phyloP scores from a whole-genome alignment of 108 stramenopile genomes.

The Skeletonema costatum region DNA sequence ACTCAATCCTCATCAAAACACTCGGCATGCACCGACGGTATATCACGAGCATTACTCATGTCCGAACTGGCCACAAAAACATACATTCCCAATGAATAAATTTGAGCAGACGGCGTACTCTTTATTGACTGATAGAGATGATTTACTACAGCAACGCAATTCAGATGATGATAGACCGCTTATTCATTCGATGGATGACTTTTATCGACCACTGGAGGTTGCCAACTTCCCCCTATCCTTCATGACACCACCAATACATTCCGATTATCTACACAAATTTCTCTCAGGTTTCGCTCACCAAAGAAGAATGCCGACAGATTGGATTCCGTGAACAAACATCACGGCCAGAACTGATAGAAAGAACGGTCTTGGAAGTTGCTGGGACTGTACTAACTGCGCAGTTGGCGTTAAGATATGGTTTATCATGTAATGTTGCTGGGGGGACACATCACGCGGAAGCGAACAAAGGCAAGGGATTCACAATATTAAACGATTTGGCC shows the following conservation, averaged over 20 bases:
- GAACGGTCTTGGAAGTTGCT: conserved; percentile 77
- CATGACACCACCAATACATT: conserved; percentile 33
- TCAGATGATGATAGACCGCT: not conserved
- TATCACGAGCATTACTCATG: conserved; percentile 76
- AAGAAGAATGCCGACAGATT: conserved; percentile 64
- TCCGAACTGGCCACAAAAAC: conserved; percentile 61
- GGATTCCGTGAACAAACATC: conserved; percentile 75
- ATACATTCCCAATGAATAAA: conserved; percentile 77
- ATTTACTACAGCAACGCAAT: not conserved
- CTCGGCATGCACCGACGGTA: conserved; percentile 67
- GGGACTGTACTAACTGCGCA: conserved; percentile 76
- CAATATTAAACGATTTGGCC: conserved; percentile 82
- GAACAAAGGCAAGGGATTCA: conserved; percentile 71
- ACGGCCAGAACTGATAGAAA: conserved; percentile 65
- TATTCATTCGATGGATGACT: not conserved
- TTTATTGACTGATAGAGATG: conserved; percentile 34
- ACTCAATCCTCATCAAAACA: conserved; percentile 56
- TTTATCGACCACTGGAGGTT: conserved; percentile 55
- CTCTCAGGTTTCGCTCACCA: conserved; percentile 45
- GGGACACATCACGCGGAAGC: conserved; percentile 84
- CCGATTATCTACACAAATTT: conserved; percentile 29
- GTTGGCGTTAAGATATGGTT: conserved; percentile 72
- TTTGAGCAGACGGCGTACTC: conserved; percentile 56
- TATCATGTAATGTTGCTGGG: conserved; percentile 79
- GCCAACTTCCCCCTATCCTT: conserved; percentile 37